Evolutionary conservation across 2,329 filamentous ascomycete genomes (phyloP).

Genomic region (Claviceps digitariae): DNA sequence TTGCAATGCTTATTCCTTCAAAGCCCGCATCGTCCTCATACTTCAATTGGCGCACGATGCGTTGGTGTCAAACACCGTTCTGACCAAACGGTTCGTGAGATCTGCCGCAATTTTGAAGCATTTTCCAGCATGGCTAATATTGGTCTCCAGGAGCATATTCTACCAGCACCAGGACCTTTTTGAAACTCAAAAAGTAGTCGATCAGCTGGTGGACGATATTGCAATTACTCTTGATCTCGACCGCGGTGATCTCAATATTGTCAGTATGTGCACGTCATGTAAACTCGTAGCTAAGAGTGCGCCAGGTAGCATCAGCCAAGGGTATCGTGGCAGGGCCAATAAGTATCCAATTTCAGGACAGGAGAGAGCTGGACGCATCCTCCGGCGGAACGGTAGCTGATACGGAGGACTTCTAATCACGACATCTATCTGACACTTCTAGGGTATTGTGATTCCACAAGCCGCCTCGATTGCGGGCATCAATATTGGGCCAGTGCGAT

Average conservation of each 20-base stretch:
- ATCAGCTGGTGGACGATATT: slow-evolving; percentile 60
- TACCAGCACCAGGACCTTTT: slow-evolving; percentile 67
- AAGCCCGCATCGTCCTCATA: slow-evolving; percentile 44
- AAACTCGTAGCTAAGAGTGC: slow-evolving; percentile 1
- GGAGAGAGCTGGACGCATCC: slow-evolving; percentile 22
- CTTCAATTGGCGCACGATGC: slow-evolving; percentile 47
- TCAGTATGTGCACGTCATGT: slow-evolving; percentile 22
- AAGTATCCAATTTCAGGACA: slow-evolving; percentile 30
- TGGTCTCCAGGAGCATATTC: slow-evolving; percentile 52
- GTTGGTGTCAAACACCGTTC: slow-evolving; percentile 35
- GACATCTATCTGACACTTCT: slow-evolving; percentile 6
- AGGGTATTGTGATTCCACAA: slow-evolving; percentile 51
- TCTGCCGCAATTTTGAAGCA: too few relatives aligned
- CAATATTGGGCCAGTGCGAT: slow-evolving; percentile 35
- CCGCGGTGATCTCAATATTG: slow-evolving; percentile 56
- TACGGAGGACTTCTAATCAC: background rate
- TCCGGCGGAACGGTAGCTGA: slow-evolving; percentile 16
- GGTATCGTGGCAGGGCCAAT: slow-evolving; percentile 53
- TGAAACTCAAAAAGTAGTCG: slow-evolving; percentile 51
- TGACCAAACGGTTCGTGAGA: slow-evolving; percentile 45
- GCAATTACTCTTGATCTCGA: slow-evolving; percentile 54
- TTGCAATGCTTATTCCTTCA: background rate
- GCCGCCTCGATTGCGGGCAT: slow-evolving; percentile 34
- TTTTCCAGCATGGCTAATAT: background rate
- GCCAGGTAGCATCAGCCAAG: slow-evolving; percentile 58